Evolutionary conservation across 139 green algal species (phyloP), one percentile per base, ranked within the genome.

Genomic region (Penium margaritaceum): DNA sequence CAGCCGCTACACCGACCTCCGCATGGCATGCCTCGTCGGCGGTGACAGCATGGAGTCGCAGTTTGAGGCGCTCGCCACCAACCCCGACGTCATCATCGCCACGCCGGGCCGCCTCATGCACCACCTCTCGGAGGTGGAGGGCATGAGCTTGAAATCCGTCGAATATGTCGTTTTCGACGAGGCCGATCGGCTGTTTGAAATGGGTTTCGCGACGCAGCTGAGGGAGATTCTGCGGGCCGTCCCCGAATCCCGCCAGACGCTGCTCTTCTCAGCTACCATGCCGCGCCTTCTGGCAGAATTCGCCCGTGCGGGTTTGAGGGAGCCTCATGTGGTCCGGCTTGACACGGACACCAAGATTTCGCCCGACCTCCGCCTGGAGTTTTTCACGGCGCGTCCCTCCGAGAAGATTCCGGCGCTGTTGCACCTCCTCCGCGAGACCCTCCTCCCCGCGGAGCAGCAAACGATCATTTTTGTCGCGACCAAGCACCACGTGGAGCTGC

Each of bases 131-230:
- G 81, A 86, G 65, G 73, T 86, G 30, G 80, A 86, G 33, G 79
- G 70, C 1, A 78, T 85, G 54, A 76, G 19, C 30, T 38, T 84
- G 51, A 43, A 29, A 47, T 63, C 46, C 64, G 87, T 95, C 58
- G 82, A 94, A 75, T 91, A 90, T 66, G 76, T 86, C n/a, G 89
- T 97, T 15, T 88, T 96, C 44, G 93, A 98, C 61, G 92, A 97
- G 47, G 94, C 94, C 3, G 94, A 98, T 84, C 81, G 94, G 5
- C 85, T 98, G 63, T 98, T 98, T 70, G 94, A 98, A 81, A 96
- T 98, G 92, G 94, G 93, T 32, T 95, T 98, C 82, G 86, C 87
- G 1, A 85, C 91, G 24, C 93, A 97, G 87, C 76, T 96, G 7
- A 66, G 58, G 0, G 79, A 93, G 6, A 92, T 98, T 67, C 67